Evolutionary conservation across 2,329 filamentous ascomycete species (phyloP).

Genomic region (Neoscytalidium dimidiatum): DNA sequence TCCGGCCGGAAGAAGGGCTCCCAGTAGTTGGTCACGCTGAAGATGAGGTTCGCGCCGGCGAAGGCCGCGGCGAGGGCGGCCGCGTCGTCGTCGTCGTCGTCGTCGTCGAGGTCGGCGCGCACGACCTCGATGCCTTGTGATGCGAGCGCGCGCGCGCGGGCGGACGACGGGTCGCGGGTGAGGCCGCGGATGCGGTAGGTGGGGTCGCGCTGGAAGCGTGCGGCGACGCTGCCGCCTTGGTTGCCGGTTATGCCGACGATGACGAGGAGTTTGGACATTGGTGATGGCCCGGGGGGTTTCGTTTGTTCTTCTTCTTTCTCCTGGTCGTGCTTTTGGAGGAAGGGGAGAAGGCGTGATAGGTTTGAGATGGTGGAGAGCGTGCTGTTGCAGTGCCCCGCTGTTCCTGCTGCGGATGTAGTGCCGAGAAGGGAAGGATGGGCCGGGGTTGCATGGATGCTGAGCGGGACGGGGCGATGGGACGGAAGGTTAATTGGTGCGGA

Average conservation of each 20-base stretch:
- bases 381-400: too few species aligned
- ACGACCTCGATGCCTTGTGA: conserved; percentile 54
- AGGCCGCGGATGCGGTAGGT: conserved; percentile 56
- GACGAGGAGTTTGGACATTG: conserved; percentile 28
- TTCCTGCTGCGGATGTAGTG: too few species aligned
- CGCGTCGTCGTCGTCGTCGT: conserved; percentile 35
- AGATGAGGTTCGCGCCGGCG: conserved; percentile 51
- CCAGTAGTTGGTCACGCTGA: conserved; percentile 53
- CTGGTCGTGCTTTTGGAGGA: too few species aligned
- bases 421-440: too few species aligned
- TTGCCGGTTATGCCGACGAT: conserved; percentile 35
- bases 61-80: conserved; percentile 27
- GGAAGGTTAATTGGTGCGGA: too few species aligned
- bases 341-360: too few species aligned
- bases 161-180: conserved; percentile 52
- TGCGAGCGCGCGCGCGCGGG: conserved; percentile 48
- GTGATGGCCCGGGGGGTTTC: too few species aligned
- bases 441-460: too few species aligned
- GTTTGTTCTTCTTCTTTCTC: too few species aligned
- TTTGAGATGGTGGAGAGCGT: too few species aligned
- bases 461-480: too few species aligned
- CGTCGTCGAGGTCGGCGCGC: conserved; percentile 47
- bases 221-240: conserved; percentile 56
- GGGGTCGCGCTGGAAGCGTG: conserved; percentile 44
- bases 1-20: conserved; percentile 2